Conservation (phyloP, 108 stramenopile genomes). For the Cyclotella choctawhatcheeana region DNA sequence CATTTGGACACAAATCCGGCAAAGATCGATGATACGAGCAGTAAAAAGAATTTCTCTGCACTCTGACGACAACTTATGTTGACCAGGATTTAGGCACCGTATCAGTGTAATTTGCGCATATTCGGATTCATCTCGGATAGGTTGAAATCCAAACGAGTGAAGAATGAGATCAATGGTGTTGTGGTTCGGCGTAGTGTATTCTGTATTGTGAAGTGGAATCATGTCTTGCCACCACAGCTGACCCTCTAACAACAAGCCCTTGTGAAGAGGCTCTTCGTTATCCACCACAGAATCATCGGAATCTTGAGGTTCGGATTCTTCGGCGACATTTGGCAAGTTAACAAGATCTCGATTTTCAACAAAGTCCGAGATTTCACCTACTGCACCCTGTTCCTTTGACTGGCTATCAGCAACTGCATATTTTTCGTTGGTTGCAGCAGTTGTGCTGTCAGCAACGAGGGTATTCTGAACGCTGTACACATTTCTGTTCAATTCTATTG, state of each 20-base stretch:
- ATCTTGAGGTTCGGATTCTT: background rate
- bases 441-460: background rate
- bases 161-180: slow-evolving; percentile 23
- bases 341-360: slow-evolving; percentile 34
- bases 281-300: background rate
- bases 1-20: slow-evolving; percentile 38
- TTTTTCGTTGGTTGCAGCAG: background rate
- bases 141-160: slow-evolving; percentile 31
- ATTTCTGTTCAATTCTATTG: background rate
- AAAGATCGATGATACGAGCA: slow-evolving; percentile 40
- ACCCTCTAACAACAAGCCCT: slow-evolving; percentile 20
- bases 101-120: background rate
- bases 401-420: background rate
- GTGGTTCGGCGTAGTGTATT: background rate
- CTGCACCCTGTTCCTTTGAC: background rate
- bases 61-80: background rate
- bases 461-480: slow-evolving; percentile 9
- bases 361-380: slow-evolving; percentile 5
- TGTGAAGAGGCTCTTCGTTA: background rate
- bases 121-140: background rate
- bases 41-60: slow-evolving; percentile 7
- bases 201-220: background rate
- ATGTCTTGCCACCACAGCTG: slow-evolving; percentile 39
- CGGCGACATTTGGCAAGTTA: slow-evolving; percentile 19
- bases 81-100: background rate